phyloP scores from a whole-genome alignment of 2,329 filamentous ascomycete genomes.

The Ambrosiella xylebori region DNA sequence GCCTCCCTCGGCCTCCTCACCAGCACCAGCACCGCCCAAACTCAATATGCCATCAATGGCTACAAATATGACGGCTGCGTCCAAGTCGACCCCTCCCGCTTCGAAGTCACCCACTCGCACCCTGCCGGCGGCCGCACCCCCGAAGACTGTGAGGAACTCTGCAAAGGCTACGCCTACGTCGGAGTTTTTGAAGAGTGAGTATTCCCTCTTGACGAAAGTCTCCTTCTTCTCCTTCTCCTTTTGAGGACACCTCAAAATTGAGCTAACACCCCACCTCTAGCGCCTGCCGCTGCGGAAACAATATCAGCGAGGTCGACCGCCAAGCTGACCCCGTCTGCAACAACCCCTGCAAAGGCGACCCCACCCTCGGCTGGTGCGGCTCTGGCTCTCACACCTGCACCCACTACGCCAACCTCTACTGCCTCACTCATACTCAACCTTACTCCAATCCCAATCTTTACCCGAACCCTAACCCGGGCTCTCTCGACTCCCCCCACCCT shows the following conservation, averaged over 20 bases:
- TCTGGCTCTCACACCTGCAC: conserved; percentile 5
- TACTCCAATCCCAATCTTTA: neutral
- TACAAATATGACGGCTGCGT: conserved; percentile 13
- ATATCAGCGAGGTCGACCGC: conserved; percentile 8
- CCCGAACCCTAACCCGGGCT: too few species aligned
- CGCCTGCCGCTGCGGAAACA: conserved; percentile 12
- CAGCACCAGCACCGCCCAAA: conserved; percentile 4
- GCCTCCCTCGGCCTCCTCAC: neutral
- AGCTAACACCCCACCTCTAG: neutral
- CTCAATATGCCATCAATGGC: conserved; percentile 6
- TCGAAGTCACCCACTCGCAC: conserved; percentile 3
- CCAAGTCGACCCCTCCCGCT: conserved; percentile 1
- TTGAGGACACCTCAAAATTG: too few species aligned
- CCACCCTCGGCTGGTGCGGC: conserved; percentile 11
- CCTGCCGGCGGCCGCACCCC: conserved; percentile 12
- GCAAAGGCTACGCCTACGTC: conserved; percentile 12
- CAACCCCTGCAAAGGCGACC: conserved; percentile 12
- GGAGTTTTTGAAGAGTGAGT: conserved; percentile 13
- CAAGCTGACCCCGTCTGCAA: conserved; percentile 12
- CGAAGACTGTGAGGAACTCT: conserved; percentile 13
- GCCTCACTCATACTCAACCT: conserved; percentile 2
- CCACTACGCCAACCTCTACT: conserved; percentile 12
- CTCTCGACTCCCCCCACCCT: too few species aligned
- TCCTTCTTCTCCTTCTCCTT: neutral
- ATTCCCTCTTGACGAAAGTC: neutral